Base-by-base conservation (phyloP, 257 asterid species). In the Apocynum venetum region DNA sequence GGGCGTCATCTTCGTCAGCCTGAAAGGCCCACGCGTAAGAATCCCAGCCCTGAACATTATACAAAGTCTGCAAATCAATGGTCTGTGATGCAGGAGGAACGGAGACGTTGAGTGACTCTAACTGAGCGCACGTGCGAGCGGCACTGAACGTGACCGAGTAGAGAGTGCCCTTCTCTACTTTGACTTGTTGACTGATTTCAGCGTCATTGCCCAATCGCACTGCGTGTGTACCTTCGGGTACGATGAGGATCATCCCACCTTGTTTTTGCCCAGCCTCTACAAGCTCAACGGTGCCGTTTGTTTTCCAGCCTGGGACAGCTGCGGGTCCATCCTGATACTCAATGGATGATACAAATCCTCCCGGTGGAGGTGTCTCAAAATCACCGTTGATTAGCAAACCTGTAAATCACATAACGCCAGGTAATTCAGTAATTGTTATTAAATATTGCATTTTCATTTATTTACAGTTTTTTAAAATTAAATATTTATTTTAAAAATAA, bases 81-180 rank as follows among this genome's bases (percentile, higher is more conserved):
- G 89, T 86, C 89, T 91, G 99, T 4, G 98, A 91, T 0, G 97
- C 96, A 0, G 96, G 94, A 0, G 92, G 93, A 7, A 93, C 96
- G 0, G 99, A 93, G 41, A 95, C 97, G 80, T 95, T 93, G 68
- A 95, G 93, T 5, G 99, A 89, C 91, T 95, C 99, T 15, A 93
- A 86, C 92, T 95, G 98, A 0, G 99, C 99, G 78, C 99, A 93
- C 2, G 99, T 95, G 77, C 99, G 97, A 59, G 99, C 98, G 0
- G 98, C 97, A 69, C 98, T 93, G 87, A 95, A 95, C 1, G 98
- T 93, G 79, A 95, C 81, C 3, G 99, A 95, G 82, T 93, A 95
- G 51, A 89, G 77, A 0, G 93, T 78, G 11, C 97, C 98, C 76
- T 91, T 93, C 77, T 91, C 96, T 2, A 92, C 90, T 79, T 80